Evolutionary conservation across 2,329 filamentous ascomycete species (phyloP), one percentile per base, ranked within the genome.

Genomic region (Pseudogymnoascus sp.): DNA sequence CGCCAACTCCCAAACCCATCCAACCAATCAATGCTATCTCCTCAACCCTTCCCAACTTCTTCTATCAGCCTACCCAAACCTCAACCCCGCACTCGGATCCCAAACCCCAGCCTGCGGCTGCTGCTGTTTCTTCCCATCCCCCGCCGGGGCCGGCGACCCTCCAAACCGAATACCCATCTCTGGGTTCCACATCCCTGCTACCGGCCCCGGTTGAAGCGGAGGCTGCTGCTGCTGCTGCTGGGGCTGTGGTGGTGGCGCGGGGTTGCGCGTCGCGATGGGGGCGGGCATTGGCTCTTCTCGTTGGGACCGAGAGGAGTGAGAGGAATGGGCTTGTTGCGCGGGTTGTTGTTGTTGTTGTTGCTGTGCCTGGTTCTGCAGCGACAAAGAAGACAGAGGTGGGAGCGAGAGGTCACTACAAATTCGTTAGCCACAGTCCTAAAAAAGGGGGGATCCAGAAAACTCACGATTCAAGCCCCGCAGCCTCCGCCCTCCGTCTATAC

Each of bases 131-230:
- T 23, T 50, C 6, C 42, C 59, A 37, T 37, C 42, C 31, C 15
- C 31, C 17, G 69, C 56, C 10, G 71, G 68, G 66, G 68, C 67
- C 13, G 76, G 70, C 15, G 77, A 67, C 3, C 77, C 81, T 0
- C 84, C 84, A 74, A 96, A 96, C 64, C 86, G 87, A 70, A 96
- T 95, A 0, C 88, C 89, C 80, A 90, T 87, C 1, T 88, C 87
- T 0, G 91, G 90, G 63, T 85, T 87, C 92, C 92, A 96, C 73
- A 90, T 86, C 6, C 74, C 82, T 77, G 69, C 82, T 75, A 66
- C 78, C 70, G 74, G 67, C 59, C 76, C 70, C 17, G 77, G 73
- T 29, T 75, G 77, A 29, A 77, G 72, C 65, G 75, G 72, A 60
- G 68, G 71, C 31, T 71, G 70, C 11, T 71, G 74, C 21, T 67